These are phyloP conservation scores for Jaltomata sinuosa DNA, from an alignment of 257 asterid genomes.

Conservation along the genomic window DNA sequence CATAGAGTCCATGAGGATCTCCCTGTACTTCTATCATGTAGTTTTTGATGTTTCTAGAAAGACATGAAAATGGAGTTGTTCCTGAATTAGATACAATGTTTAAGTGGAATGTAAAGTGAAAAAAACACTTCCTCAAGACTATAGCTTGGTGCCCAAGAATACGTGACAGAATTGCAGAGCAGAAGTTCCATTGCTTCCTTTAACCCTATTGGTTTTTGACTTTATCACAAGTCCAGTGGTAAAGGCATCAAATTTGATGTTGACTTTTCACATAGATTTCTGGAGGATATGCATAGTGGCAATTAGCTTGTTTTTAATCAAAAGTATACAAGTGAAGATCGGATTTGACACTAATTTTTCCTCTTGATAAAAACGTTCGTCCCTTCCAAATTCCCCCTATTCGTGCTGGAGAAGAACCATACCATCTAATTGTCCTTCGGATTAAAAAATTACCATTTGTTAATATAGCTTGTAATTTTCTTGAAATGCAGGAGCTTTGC, in stretches of 20 bases:
- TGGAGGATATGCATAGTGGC: not conserved
- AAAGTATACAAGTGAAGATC: not conserved
- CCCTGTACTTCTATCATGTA: not conserved
- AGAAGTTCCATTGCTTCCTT: not conserved
- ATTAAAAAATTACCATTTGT: not conserved
- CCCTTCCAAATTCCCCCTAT: not conserved
- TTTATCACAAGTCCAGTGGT: not conserved
- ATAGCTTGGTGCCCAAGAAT: not conserved
- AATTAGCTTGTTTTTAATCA: not conserved
- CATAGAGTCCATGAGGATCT: not conserved
- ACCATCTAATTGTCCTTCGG: not conserved
- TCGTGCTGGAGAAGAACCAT: not conserved
- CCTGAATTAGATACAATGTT: not conserved
- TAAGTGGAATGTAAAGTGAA: not conserved
- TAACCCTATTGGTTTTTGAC: not conserved
- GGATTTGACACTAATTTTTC: not conserved
- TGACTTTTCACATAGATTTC: not conserved
- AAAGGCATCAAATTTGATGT: not conserved
- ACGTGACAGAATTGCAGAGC: not conserved
- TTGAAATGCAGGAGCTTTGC: constrained; percentile 63
- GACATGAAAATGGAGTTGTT: not conserved
- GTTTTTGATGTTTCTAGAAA: not conserved
- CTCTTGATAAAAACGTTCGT: not conserved
- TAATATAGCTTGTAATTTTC: not conserved
- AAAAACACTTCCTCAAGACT: not conserved